Evolutionary conservation across 2,329 filamentous ascomycete genomes (phyloP).

Genomic region (Colletotrichum sojae): DNA sequence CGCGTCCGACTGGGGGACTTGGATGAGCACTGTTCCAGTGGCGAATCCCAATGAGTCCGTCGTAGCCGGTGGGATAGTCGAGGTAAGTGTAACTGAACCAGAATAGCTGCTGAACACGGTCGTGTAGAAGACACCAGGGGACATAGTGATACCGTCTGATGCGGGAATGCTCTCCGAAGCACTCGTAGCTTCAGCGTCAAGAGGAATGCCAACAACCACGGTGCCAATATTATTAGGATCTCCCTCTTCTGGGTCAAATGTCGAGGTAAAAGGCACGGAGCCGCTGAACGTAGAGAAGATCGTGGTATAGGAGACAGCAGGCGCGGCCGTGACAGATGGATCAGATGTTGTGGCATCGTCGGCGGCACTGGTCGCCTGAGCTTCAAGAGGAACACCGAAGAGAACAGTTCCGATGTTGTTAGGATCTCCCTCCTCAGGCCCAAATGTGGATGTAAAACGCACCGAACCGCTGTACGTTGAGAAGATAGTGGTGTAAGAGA

Average conservation of each 20-base stretch:
- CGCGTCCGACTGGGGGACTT: not conserved
- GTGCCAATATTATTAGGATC: not conserved
- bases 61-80: not conserved
- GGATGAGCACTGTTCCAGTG: conserved; percentile 6
- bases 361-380: not conserved
- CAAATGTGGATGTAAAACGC: not conserved
- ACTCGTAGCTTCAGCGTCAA: not conserved
- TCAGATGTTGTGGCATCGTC: not conserved
- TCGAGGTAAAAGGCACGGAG: not conserved
- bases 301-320: not conserved
- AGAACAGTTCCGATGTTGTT: not conserved
- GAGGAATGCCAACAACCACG: not conserved
- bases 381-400: not conserved
- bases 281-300: not conserved
- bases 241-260: not conserved
- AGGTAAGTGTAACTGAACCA: not conserved
- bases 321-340: not conserved
- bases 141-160: not conserved
- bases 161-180: not conserved
- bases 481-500: not conserved
- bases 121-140: not conserved
- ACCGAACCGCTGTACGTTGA: not conserved
- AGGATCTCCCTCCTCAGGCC: not conserved
- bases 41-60: conserved; percentile 2
- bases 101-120: conserved; percentile 11